Evolutionary conservation across 805 yeast genomes (phyloP).

Genomic region (Wickerhamomyces hampshirensis): DNA sequence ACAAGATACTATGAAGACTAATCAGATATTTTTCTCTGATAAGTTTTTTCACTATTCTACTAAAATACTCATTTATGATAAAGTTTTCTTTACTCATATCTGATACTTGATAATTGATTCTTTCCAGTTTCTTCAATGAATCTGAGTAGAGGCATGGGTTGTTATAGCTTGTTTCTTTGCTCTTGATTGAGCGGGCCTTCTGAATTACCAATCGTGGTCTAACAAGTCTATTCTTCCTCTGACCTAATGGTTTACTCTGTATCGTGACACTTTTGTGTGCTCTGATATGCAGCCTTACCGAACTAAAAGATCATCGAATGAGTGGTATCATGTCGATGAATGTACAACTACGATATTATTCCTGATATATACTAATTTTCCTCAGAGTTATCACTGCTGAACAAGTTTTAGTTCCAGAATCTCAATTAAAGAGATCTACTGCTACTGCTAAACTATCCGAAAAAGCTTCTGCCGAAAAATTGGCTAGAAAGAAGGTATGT

Average conservation of each 20-base stretch:
- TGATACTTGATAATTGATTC: no score
- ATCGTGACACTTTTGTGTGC: background rate
- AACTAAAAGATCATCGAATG: constrained; percentile 25
- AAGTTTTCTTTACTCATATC: constrained; percentile 20
- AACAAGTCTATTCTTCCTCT: constrained; percentile 24
- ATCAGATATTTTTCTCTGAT: constrained; percentile 1
- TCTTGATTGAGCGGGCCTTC: background rate
- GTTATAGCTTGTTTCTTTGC: constrained; percentile 11
- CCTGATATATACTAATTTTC: constrained; percentile 4
- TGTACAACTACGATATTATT: constrained; percentile 1
- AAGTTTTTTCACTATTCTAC: constrained; percentile 2
- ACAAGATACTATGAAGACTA: constrained; percentile 3
- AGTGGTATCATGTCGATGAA: constrained; percentile 28
- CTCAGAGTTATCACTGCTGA: constrained; percentile 30
- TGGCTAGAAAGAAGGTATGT: constrained; percentile 79
- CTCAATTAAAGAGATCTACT: constrained; percentile 78
- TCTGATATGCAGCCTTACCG: no score
- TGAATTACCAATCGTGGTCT: constrained; percentile 14
- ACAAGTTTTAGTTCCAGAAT: constrained; percentile 64
- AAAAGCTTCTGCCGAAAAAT: constrained; percentile 75
- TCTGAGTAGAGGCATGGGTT: constrained; percentile 26
- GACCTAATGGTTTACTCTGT: constrained; percentile 13
- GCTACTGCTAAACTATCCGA: constrained; percentile 73
- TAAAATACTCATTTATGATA: constrained; percentile 12
- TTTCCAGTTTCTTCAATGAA: constrained; percentile 3